Conservation (phyloP, 148 eudicot species). For the Diospyros kaki region DNA sequence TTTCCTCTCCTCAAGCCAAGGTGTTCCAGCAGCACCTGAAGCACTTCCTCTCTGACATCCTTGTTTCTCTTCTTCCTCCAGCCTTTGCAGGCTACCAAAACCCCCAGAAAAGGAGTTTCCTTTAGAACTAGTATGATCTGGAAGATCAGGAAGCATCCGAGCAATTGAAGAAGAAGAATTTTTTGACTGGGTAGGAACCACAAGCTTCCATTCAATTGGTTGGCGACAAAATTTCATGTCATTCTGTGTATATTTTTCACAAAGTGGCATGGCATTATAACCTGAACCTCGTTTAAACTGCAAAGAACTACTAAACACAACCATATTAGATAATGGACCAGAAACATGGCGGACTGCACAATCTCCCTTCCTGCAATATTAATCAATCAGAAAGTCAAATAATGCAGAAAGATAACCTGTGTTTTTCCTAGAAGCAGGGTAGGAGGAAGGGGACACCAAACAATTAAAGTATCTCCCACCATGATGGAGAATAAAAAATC, state of each 20-base stretch:
- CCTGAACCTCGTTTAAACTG: constrained; percentile 24
- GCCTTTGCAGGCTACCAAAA: neutral
- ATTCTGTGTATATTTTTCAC: constrained; percentile 15
- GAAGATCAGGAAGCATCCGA: constrained; percentile 15
- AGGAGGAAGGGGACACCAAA: no score
- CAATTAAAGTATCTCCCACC: neutral
- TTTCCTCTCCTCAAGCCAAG: constrained; percentile 8
- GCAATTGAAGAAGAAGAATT: constrained; percentile 13
- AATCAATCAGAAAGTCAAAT: neutral
- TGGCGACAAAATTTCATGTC: constrained; percentile 16
- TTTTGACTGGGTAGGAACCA: constrained; percentile 10
- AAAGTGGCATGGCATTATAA: constrained; percentile 20
- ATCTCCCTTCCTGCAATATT: constrained; percentile 45
- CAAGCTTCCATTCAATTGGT: constrained; percentile 14
- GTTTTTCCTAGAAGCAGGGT: no score
- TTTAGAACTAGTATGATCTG: constrained; percentile 2
- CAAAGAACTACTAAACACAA: constrained; percentile 19
- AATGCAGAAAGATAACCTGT: neutral
- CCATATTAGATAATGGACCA: constrained; percentile 16
- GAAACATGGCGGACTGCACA: constrained; percentile 15
- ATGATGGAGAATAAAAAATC: neutral
- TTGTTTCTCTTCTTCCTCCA: constrained; percentile 8
- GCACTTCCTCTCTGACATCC: neutral
- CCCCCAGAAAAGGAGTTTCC: constrained; percentile 3
- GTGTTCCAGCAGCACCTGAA: constrained; percentile 9